A percentile compares a stretch with the other conserved stretches of the same genome.
Conservation (phyloP, 1,139 yeast species). For the Pichia sp. region DNA sequence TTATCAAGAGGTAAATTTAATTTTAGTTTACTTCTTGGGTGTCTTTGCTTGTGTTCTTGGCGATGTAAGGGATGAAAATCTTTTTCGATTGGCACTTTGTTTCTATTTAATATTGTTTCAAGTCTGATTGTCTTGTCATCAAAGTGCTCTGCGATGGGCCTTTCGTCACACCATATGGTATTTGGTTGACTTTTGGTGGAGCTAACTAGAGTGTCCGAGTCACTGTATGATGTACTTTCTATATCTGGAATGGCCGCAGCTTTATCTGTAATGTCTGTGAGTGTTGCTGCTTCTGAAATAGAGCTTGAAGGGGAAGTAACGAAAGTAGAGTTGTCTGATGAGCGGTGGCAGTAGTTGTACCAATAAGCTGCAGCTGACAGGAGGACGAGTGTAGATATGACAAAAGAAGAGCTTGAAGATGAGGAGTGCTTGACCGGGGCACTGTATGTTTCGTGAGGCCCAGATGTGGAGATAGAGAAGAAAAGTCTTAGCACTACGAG, state of each 20-base stretch:
- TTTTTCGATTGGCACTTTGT: constrained; percentile 6
- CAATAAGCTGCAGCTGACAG: not conserved
- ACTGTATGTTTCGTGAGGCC: not conserved
- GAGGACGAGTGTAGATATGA: constrained; percentile 2
- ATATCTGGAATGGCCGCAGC: not conserved
- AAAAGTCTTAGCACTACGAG: constrained; percentile 11
- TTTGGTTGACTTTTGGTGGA: not conserved
- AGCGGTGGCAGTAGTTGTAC: not conserved
- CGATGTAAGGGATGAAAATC: constrained; percentile 12
- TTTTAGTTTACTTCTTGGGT: constrained; percentile 6
- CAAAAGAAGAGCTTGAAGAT: not conserved
- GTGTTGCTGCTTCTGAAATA: not conserved
- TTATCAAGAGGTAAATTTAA: constrained; percentile 11
- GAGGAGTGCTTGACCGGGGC: not conserved
- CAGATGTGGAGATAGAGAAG: constrained; percentile 3
- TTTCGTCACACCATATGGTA: not conserved
- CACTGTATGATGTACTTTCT: not conserved
- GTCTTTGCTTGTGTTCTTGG: constrained; percentile 6
- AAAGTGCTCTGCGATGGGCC: not conserved
- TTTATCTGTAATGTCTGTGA: not conserved
- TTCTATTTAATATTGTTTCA: constrained; percentile 8
- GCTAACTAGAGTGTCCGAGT: not conserved
- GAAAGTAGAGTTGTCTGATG: not conserved
- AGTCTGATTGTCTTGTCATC: constrained; percentile 5
- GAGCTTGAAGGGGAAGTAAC: not conserved